Percentiles rank a stretch among this genome's conserved stretches.
phyloP scores from a whole-genome alignment of 108 stramenopile species.

The Cyclotella sp. region DNA sequence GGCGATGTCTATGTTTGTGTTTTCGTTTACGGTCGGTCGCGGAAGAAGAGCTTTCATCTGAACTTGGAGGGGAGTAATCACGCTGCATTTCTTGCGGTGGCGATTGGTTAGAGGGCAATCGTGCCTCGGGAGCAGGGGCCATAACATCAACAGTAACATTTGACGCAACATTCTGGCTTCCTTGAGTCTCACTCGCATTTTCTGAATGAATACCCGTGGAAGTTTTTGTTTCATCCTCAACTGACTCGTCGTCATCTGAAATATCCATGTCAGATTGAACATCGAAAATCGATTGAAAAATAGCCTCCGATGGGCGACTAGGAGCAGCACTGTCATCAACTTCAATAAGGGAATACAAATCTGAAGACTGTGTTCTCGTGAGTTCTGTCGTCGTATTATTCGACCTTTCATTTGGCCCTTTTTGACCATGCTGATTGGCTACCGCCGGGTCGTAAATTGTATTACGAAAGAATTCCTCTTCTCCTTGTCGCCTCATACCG shows the following conservation, averaged over 20 bases:
- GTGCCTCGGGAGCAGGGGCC: neutral
- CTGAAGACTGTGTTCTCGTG: neutral
- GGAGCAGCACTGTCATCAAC: slow-evolving; percentile 12
- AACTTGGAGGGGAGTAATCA: neutral
- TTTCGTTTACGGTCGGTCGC: neutral
- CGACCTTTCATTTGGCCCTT: neutral
- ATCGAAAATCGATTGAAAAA: slow-evolving; percentile 53
- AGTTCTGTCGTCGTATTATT: neutral
- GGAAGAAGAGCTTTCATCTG: neutral
- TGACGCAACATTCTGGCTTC: too few relatives aligned
- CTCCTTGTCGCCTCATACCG: slow-evolving; percentile 1
- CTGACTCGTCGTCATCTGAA: slow-evolving; percentile 16
- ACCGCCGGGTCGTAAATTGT: slow-evolving; percentile 36
- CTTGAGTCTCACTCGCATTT: neutral
- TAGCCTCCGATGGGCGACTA: slow-evolving; percentile 29
- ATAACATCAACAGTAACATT: neutral
- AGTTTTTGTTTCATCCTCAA: neutral
- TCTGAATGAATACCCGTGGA: neutral
- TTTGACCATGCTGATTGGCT: slow-evolving; percentile 2
- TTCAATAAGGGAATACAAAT: neutral
- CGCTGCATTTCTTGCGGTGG: neutral
- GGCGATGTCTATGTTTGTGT: slow-evolving; percentile 3
- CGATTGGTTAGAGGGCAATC: neutral
- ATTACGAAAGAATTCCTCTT: slow-evolving; percentile 42
- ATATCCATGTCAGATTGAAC: slow-evolving; percentile 48